These are phyloP conservation scores for Neofusicoccum laricinum DNA, from an alignment of 2,329 filamentous ascomycete genomes.

Conservation along the genomic window DNA sequence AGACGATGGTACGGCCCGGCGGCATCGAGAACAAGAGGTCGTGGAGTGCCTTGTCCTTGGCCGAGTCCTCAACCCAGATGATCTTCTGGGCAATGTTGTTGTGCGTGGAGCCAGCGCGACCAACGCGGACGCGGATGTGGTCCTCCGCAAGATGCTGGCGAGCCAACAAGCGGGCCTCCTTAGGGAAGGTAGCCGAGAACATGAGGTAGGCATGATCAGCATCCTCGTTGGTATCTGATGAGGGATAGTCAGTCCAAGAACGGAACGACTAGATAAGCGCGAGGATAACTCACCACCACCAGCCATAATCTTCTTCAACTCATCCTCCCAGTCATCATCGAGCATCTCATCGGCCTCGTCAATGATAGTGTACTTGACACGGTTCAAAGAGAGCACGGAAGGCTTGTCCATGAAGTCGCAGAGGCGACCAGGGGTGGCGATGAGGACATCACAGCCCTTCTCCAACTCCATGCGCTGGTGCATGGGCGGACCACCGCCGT, in stretches of 20 bases:
- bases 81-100: slow-evolving; percentile 77
- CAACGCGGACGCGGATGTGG: slow-evolving; percentile 78
- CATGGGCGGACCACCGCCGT: slow-evolving; percentile 73
- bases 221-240: slow-evolving; percentile 69
- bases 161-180: slow-evolving; percentile 71
- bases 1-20: slow-evolving; percentile 80
- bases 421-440: slow-evolving; percentile 84
- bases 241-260: slow-evolving; percentile 18
- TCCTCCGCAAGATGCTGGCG: slow-evolving; percentile 70
- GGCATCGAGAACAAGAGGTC: slow-evolving; percentile 69
- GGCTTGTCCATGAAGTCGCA: slow-evolving; percentile 77
- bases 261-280: background rate
- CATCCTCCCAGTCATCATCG: slow-evolving; percentile 70
- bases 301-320: slow-evolving; percentile 71
- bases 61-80: slow-evolving; percentile 60
- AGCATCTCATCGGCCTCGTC: slow-evolving; percentile 97
- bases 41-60: slow-evolving; percentile 69
- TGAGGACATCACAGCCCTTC: slow-evolving; percentile 84
- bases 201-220: slow-evolving; percentile 69
- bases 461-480: slow-evolving; percentile 71
- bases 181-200: slow-evolving; percentile 94
- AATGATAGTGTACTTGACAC: slow-evolving; percentile 74
- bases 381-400: slow-evolving; percentile 65
- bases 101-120: slow-evolving; percentile 80
- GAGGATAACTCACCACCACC: slow-evolving; percentile 62